Percentiles rank a stretch among this genome's conserved stretches.
phyloP scores from a whole-genome alignment of 1,284 basidiomycete genomes.

The Apiotrichum gamsii region DNA sequence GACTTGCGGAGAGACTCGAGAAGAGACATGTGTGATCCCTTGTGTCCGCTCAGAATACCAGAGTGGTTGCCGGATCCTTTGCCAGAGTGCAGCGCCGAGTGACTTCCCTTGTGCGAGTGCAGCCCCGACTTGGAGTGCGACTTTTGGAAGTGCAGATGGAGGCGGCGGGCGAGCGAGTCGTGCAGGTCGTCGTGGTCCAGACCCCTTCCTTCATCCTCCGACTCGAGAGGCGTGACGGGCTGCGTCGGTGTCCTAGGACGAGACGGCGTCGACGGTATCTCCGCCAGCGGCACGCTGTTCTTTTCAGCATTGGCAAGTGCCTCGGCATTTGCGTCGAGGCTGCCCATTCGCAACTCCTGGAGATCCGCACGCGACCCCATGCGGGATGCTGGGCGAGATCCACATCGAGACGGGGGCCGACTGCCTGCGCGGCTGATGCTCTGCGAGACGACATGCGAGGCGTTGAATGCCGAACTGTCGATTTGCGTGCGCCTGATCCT shows the following conservation, averaged over 20 bases:
- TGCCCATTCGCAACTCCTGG: neutral
- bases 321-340: too few relatives aligned
- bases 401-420: neutral
- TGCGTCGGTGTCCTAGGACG: neutral
- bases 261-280: too few relatives aligned
- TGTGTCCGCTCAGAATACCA: too few relatives aligned
- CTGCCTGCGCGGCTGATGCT: neutral
- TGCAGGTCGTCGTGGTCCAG: slow-evolving; percentile 1
- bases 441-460: neutral
- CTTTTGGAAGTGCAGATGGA: neutral
- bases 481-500: slow-evolving; percentile 40
- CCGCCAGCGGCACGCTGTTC: too few relatives aligned
- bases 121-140: neutral
- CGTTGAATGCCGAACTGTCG: slow-evolving; percentile 37
- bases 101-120: neutral
- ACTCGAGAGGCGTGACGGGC: neutral
- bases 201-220: slow-evolving; percentile 6
- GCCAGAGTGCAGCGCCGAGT: neutral
- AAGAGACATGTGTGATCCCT: slow-evolving; percentile 32
- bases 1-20: slow-evolving; percentile 37
- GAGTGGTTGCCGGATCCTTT: neutral
- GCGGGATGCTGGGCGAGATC: slow-evolving; percentile 21
- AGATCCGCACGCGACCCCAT: slow-evolving; percentile 19
- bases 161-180: slow-evolving; percentile 2
- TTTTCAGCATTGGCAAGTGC: too few relatives aligned